Base-by-base conservation (phyloP, 2,329 filamentous ascomycete genomes). In the Talaromyces sp. region DNA sequence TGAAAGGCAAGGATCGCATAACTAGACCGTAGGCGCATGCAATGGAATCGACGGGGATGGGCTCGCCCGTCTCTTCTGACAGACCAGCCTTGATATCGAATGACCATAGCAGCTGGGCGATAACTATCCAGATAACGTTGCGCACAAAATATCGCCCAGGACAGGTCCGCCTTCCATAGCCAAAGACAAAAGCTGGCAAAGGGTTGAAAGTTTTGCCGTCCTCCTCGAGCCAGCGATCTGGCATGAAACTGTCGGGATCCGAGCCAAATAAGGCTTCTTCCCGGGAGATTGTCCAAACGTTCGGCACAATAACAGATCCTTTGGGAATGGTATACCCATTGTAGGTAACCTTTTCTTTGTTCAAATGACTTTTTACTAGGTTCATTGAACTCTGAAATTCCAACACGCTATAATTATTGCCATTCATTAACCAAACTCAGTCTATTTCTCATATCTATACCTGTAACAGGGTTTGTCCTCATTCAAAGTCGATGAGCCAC, bases 311-410 rank as follows among this genome's bases (percentile, higher is more conserved):
- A 0, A 74, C 77, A 0, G 81, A 80, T 2, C 76, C 80, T 2
- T 75, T 72, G 2, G 81, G 80, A 32, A 84, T 80, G 29, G 69
- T 71, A 65, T 78, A 82, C n/a, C 78, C 58, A 1, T 56, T 56
- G 62, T 80, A 83, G 9, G 65, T 66, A 60, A 82, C 79, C 51
- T 82, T 80, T 43, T 76, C 71, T 1, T 74, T 75, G 0, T 74
- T 71, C 0, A 78, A 75, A 56, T 83, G n/a, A n/a, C n/a, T n/a
- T n/a, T n/a, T n/a, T n/a, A n/a, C n/a, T n/a, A n/a, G n/a, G n/a
- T n/a, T n/a, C n/a, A n/a, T n/a, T n/a, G n/a, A n/a, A n/a, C n/a
- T n/a, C n/a, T n/a, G n/a, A n/a, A n/a, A n/a, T n/a, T n/a, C n/a
- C n/a, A n/a, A n/a, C n/a, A n/a, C n/a, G n/a, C n/a, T n/a, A n/a